Base-by-base conservation (phyloP, 768 basidiomycete species). In the Omphalotus guepiniiformis region DNA sequence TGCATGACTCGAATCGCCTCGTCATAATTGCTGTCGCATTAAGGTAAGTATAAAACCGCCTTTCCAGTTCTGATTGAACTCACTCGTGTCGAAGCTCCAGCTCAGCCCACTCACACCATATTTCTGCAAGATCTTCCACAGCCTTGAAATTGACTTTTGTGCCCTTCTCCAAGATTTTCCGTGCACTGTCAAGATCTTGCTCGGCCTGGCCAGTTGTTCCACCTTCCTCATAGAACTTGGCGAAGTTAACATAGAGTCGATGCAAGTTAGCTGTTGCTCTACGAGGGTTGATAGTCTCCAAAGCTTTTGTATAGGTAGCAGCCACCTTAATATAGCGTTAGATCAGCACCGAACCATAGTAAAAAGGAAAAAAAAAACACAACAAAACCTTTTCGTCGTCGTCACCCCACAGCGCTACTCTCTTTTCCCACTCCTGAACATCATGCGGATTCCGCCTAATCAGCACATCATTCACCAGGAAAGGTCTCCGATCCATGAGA, bases 31-130 rank as follows among this genome's bases (percentile, higher is more conserved):
- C 94, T 97, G 59, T 19, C n/a, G 23, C 15, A 19, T 16, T 19
- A 47, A 22, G 32, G 63, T 6, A 63, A 56, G 23, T 45, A 12
- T 29, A 48, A n/a, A 8, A 1, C 49, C n/a, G 30, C 21, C 15
- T 18, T 28, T 52, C 35, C 12, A 26, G 28, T 26, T 18, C 12
- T 15, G 12, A 22, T 39, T 47, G 27, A 4, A 75, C 90, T 58
- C 69, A 94, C 94, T 95, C 94, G 41, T 93, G 86, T 35, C 95
- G 82, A 41, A 98, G 75, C 63, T 99, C 96, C 86, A 98, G 83
- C 67, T 99, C 96, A 6, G 96, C 83, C 95, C 96, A 98, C 68
- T 98, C 96, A 58, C 94, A 97, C 96, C 96, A 99, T 12, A 97
- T 80, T 63, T 98, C 96, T 0, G 96, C 96, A 19, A 99, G 75